These are phyloP conservation scores for Calcarisporium arbuscula DNA, from an alignment of 2,329 filamentous ascomycete genomes.

Conservation along the genomic window DNA sequence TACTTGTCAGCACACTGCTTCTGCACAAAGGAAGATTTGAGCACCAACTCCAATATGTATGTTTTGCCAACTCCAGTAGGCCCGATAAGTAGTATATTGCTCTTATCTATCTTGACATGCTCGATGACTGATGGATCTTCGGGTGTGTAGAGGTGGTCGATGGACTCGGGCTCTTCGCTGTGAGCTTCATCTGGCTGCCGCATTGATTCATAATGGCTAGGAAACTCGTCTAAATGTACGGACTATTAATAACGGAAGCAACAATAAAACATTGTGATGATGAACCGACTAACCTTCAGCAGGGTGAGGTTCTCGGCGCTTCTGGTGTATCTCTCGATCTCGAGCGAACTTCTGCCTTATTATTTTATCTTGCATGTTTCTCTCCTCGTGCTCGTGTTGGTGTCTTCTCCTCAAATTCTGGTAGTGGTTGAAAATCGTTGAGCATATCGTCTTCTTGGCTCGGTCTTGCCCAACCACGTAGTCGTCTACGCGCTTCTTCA, in stretches of 20 bases:
- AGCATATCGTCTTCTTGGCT: constrained; percentile 87
- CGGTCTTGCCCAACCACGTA: constrained; percentile 95
- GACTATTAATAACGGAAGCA: constrained; percentile 18
- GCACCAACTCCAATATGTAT: constrained; percentile 65
- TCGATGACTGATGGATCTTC: constrained; percentile 39
- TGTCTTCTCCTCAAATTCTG: constrained; percentile 75
- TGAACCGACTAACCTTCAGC: constrained; percentile 60
- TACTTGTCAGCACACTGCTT: constrained; percentile 14
- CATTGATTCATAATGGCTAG: constrained; percentile 43
- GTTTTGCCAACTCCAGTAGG: constrained; percentile 96
- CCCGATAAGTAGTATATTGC: constrained; percentile 83
- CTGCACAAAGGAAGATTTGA: neutral
- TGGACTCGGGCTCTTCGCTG: constrained; percentile 21
- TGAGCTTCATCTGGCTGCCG: constrained; percentile 32
- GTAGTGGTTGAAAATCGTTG: constrained; percentile 95
- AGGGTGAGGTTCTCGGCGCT: constrained; percentile 57
- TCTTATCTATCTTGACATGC: constrained; percentile 81
- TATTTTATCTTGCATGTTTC: constrained; percentile 53
- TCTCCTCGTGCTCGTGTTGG: constrained; percentile 66
- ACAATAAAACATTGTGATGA: neutral
- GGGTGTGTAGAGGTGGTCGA: constrained; percentile 40
- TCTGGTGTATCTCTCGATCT: constrained; percentile 54
- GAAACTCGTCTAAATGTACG: constrained; percentile 45
- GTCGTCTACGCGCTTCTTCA: constrained; percentile 89
- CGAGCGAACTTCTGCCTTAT: constrained; percentile 65